Evolutionary conservation across 23 red algal species (phyloP).

Genomic region (Agarophyton chilense): DNA sequence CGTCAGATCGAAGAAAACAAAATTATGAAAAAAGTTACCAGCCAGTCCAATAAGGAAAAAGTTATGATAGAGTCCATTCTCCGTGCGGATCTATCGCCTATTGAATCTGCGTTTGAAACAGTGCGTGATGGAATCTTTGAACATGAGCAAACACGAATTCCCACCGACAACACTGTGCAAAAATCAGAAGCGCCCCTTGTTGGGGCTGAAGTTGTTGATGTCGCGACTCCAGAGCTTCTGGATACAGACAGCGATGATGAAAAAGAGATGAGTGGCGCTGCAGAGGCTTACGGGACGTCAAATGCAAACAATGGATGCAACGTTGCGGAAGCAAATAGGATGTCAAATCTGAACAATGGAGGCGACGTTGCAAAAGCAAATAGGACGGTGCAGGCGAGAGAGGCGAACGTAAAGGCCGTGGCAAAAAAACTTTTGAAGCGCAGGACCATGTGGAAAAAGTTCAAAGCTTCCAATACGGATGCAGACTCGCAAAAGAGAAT

Average conservation of each 20-base stretch:
- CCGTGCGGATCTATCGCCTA: slow-evolving; percentile 28
- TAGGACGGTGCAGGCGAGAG: background rate
- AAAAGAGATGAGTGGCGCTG: slow-evolving; percentile 18
- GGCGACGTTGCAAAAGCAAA: background rate
- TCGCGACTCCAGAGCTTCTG: slow-evolving; percentile 44
- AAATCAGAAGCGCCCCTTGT: background rate
- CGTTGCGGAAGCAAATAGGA: background rate
- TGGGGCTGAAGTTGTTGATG: slow-evolving; percentile 36
- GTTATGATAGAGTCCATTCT: slow-evolving; percentile 30
- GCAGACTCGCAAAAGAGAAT: background rate
- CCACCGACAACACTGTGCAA: background rate
- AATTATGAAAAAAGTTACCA: background rate
- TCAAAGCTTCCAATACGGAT: background rate
- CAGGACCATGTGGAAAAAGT: too few species aligned
- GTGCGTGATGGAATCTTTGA: background rate
- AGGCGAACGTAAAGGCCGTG: background rate
- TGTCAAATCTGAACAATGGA: background rate
- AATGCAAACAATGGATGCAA: background rate
- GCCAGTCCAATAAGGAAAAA: background rate
- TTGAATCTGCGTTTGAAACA: slow-evolving; percentile 1
- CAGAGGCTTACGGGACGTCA: slow-evolving; percentile 2
- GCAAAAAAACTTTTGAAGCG: background rate
- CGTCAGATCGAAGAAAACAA: background rate
- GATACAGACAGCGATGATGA: slow-evolving; percentile 49
- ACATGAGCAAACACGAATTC: background rate